phyloP scores from a whole-genome alignment of 139 green algal species.

The Ulvella scutata region DNA sequence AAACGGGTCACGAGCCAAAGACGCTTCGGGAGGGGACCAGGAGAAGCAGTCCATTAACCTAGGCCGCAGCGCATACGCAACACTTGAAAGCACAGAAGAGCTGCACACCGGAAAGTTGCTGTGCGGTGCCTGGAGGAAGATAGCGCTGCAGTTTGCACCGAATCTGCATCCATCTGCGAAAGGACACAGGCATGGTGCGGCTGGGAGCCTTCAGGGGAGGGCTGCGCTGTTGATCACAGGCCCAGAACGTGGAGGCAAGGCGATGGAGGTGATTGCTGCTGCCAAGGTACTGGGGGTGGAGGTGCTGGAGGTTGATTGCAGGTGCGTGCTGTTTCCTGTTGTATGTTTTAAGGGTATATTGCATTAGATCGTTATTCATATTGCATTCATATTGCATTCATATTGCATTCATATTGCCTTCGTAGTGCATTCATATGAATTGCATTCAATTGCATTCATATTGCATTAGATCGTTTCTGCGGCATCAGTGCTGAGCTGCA shows the following conservation, averaged over 20 bases:
- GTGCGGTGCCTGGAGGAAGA: neutral
- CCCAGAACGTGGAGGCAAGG: neutral
- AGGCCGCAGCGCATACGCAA: neutral
- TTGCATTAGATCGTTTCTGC: too few species aligned
- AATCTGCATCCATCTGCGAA: neutral
- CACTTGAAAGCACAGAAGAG: neutral
- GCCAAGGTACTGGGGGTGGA: neutral
- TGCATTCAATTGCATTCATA: too few species aligned
- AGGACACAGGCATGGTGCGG: neutral
- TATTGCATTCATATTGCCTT: too few species aligned
- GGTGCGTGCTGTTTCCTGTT: too few species aligned
- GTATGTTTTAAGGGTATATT: too few species aligned
- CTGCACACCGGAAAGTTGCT: neutral
- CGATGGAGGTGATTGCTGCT: neutral
- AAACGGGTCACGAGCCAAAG: too few species aligned
- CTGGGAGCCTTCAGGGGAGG: neutral
- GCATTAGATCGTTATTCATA: too few species aligned
- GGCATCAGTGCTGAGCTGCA: too few species aligned
- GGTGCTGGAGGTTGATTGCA: neutral
- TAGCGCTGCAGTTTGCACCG: neutral
- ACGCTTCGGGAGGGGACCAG: too few species aligned
- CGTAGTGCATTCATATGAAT: too few species aligned
- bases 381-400: too few species aligned
- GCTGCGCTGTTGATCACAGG: neutral
- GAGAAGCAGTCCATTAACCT: too few species aligned